phyloP scores from a whole-genome alignment of 768 basidiomycete species.

The Termitomyces sp. region DNA sequence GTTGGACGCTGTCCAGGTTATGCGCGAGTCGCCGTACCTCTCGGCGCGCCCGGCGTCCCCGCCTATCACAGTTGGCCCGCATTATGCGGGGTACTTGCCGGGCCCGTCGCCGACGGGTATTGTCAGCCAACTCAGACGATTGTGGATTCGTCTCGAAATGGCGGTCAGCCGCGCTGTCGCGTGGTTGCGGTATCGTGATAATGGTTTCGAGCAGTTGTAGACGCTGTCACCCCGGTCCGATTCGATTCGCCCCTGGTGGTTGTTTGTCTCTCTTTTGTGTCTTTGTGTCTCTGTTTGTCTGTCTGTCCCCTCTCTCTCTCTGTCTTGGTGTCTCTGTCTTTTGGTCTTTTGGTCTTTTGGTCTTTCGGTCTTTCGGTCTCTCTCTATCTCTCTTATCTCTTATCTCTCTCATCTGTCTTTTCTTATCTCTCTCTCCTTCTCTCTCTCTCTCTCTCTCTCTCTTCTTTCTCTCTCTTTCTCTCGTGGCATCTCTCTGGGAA shows the following conservation, averaged over 20 bases:
- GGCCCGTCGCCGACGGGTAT: background rate
- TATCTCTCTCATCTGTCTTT: background rate
- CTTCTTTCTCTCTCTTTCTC: background rate
- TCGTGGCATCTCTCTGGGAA: background rate
- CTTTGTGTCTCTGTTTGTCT: background rate
- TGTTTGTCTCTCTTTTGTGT: background rate
- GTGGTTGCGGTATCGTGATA: background rate
- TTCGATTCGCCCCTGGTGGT: too few relatives aligned
- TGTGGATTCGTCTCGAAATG: background rate
- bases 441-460: background rate
- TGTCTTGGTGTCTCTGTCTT: background rate
- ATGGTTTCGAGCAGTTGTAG: too few relatives aligned
- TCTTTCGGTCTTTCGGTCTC: background rate
- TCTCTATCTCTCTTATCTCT: background rate
- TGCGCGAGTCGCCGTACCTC: background rate
- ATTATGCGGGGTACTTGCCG: constrained; percentile 1
- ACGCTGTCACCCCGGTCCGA: too few relatives aligned
- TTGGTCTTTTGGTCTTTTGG: background rate
- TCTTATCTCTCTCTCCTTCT: background rate
- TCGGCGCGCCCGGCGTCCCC: background rate
- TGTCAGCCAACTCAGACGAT: background rate
- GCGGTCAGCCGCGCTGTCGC: background rate
- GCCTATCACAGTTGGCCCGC: background rate
- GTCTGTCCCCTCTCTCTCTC: background rate
- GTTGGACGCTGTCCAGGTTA: too few relatives aligned